Evolutionary conservation across 2,329 filamentous ascomycete species (phyloP), one percentile per base, ranked within the genome.

Genomic region (Incumbomyces lentus): DNA sequence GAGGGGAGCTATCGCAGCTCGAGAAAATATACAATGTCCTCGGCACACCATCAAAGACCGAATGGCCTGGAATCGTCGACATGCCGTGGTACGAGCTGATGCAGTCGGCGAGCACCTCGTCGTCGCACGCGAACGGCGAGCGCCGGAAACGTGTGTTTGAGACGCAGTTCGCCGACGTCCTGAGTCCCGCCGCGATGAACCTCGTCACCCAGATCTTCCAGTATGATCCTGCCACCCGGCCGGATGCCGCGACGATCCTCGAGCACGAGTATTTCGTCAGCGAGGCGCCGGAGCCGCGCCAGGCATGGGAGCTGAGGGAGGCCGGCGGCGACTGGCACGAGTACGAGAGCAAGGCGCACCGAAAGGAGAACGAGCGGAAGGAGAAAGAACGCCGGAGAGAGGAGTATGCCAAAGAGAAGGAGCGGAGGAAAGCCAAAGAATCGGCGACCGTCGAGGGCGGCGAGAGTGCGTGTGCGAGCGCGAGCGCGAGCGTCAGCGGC

Each of bases 81-180:
- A 92, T 95, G 80, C 86, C 90, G 10, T 98, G 92, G 92, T 96
- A 94, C 60, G 86, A 95, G 64, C 76, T 98, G 13, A 75, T 98
- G 54, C 76, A 88, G 12, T 89, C 90, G 1, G 79, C 76, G 1
- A n/a, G n/a, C 19, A 45, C 42, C 12, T n/a, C 40, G 5, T 8
- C 39, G 3, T 11, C 18, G 16, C 22, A 26, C 22, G 4, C 22
- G 5, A 26, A 26, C 22, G 40, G 40, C 14, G 81, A 84, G 53
- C 80, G 82, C 50, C 79, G 81, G 53, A 77, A 79, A 34, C 84
- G 29, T 6, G 26, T 42, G 10, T 42, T 42, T 30, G 40, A 32
- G 30, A 8, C 6, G 29, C 17, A 79, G 51, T 98, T 95, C 62
- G 76, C 76, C 54, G 81, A 87, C 29, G 74, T 79, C 39, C 70